phyloP scores from a whole-genome alignment of 2,329 filamentous ascomycete genomes.

The Pseudogymnoascus sp. region DNA sequence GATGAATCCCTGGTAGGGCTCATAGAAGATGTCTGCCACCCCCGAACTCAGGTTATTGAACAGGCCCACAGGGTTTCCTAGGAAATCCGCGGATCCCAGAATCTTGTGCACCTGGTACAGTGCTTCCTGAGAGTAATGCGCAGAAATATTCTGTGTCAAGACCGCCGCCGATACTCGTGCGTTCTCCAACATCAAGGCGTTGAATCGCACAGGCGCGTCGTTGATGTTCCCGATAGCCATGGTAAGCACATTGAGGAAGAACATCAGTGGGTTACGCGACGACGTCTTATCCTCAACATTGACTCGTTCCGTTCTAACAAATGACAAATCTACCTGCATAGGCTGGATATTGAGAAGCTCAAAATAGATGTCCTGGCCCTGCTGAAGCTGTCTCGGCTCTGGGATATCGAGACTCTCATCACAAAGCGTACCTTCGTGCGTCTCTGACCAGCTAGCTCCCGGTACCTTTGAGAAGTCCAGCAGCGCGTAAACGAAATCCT shows the following conservation, averaged over 20 bases:
- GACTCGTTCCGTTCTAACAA: conserved; percentile 91
- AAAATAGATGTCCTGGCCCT: conserved; percentile 94
- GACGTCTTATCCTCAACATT: conserved; percentile 93
- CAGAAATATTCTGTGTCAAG: conserved; percentile 76
- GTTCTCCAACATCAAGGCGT: conserved; percentile 90
- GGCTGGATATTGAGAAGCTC: conserved; percentile 94
- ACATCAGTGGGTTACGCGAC: conserved; percentile 91
- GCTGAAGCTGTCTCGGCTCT: conserved; percentile 75
- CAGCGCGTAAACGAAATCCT: conserved; percentile 95
- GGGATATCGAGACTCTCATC: conserved; percentile 88
- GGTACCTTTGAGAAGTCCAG: conserved; percentile 92
- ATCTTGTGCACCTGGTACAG: conserved; percentile 96
- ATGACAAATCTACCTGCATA: conserved; percentile 95
- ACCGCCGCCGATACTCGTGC: conserved; percentile 82
- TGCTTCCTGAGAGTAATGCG: conserved; percentile 94
- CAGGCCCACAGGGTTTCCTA: conserved; percentile 92
- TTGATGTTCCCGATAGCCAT: conserved; percentile 99
- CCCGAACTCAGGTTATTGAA: conserved; percentile 99
- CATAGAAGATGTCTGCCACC: conserved; percentile 97
- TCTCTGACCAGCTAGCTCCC: conserved; percentile 76
- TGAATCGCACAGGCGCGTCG: conserved; percentile 88
- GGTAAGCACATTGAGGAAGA: conserved; percentile 95
- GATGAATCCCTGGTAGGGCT: conserved; percentile 95
- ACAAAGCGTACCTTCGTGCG: conserved; percentile 71
- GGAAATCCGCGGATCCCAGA: conserved; percentile 91